A percentile compares a stretch with the other conserved stretches of the same genome.
Conservation (phyloP, 2,329 filamentous ascomycete species). For the Alternaria tenuissima region DNA sequence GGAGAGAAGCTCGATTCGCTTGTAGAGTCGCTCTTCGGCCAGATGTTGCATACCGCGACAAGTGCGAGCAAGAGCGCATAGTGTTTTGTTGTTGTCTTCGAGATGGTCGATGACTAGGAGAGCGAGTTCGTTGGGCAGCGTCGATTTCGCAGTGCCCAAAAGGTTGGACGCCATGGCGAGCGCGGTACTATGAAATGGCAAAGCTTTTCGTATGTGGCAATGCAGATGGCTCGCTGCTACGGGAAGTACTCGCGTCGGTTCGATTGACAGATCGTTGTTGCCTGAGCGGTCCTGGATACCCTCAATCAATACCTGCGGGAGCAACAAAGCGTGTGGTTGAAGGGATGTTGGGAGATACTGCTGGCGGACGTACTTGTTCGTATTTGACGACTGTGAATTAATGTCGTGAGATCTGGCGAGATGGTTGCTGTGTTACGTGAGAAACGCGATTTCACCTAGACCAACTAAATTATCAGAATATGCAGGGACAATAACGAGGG, state of each 20-base stretch:
- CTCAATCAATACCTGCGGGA: not conserved
- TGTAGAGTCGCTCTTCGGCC: conserved; percentile 45
- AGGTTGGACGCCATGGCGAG: conserved; percentile 26
- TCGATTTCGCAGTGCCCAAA: conserved; percentile 21
- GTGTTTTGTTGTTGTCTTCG: conserved; percentile 27
- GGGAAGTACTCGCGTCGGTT: not conserved
- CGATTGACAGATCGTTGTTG: not conserved
- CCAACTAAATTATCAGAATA: conserved; percentile 9
- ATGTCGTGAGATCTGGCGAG: not conserved
- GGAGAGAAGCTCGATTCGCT: conserved; percentile 37
- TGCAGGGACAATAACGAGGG: conserved; percentile 10
- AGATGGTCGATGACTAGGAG: conserved; percentile 41
- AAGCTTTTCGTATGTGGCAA: not conserved
- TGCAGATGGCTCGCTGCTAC: not conserved
- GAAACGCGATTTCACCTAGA: conserved; percentile 5
- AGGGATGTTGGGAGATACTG: not conserved
- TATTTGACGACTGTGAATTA: not conserved
- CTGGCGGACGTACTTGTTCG: not conserved
- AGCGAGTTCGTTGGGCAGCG: conserved; percentile 42
- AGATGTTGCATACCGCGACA: conserved; percentile 41
- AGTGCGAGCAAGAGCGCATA: conserved; percentile 42
- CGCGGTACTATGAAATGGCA: not conserved
- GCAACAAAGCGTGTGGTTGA: not conserved
- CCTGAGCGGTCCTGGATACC: too few species aligned
- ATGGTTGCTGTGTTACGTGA: not conserved